These are phyloP conservation scores for Xylaria multiplex DNA, from an alignment of 2,329 filamentous ascomycete genomes.

Conservation along the genomic window DNA sequence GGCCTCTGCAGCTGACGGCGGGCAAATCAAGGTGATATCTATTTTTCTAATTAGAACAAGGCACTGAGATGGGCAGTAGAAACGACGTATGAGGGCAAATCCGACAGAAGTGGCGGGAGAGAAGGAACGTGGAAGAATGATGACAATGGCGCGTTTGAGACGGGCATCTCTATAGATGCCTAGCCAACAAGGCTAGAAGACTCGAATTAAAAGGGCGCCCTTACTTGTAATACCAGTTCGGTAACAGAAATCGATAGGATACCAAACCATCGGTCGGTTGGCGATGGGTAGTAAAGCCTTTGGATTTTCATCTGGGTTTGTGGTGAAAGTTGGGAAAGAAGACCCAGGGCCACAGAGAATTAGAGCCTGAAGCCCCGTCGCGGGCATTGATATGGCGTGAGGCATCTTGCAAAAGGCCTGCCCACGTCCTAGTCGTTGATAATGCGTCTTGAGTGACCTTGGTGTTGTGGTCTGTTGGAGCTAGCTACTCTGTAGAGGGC, in stretches of 20 bases:
- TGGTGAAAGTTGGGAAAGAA: slow-evolving; percentile 84
- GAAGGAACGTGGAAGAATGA: background rate
- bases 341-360: slow-evolving; percentile 86
- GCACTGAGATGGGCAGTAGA: background rate
- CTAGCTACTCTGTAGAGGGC: background rate
- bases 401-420: slow-evolving; percentile 66
- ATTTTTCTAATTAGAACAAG: slow-evolving; percentile 27
- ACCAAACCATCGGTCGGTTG: slow-evolving; percentile 90
- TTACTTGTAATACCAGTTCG: slow-evolving; percentile 80
- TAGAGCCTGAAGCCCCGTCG: slow-evolving; percentile 81
- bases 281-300: slow-evolving; percentile 86
- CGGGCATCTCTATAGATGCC: background rate
- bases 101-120: background rate
- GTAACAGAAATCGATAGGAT: slow-evolving; percentile 86
- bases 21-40: slow-evolving; percentile 73
- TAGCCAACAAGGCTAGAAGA: background rate
- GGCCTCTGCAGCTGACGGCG: slow-evolving; percentile 71
- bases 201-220: slow-evolving; percentile 41
- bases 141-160: background rate
- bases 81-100: background rate
- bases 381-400: slow-evolving; percentile 77
- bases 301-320: slow-evolving; percentile 80
- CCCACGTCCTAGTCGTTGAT: background rate
- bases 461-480: slow-evolving; percentile 3
- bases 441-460: background rate